Evolutionary conservation across 495 filamentous ascomycete species (phyloP).

Genomic region (Penicillium chermesinum): DNA sequence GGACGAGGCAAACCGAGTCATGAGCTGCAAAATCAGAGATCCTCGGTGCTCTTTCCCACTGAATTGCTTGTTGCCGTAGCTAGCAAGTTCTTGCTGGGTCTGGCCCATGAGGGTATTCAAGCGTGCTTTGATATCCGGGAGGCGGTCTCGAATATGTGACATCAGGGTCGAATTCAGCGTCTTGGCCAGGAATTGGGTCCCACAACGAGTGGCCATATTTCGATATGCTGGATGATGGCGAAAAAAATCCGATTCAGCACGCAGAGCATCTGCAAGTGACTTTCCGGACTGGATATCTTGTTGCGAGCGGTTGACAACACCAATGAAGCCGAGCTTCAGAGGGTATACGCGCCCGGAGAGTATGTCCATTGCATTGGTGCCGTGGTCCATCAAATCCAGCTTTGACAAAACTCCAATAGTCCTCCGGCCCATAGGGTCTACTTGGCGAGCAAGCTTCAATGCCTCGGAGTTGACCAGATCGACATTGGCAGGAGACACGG

Average conservation of each 20-base stretch:
- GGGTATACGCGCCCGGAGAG: constrained; percentile 94
- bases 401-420: constrained; percentile 98
- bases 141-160: constrained; percentile 89
- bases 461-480: constrained; percentile 98
- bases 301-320: constrained; percentile 95
- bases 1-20: constrained; percentile 96
- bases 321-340: constrained; percentile 95
- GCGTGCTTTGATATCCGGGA: constrained; percentile 97
- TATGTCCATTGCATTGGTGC: constrained; percentile 96
- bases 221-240: constrained; percentile 94
- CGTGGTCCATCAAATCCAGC: constrained; percentile 97
- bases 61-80: constrained; percentile 97
- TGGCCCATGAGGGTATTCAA: constrained; percentile 98
- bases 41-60: constrained; percentile 96
- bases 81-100: constrained; percentile 96
- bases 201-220: constrained; percentile 90
- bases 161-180: constrained; percentile 92
- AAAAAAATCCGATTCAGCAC: constrained; percentile 92
- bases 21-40: constrained; percentile 89
- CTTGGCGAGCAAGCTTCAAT: constrained; percentile 92
- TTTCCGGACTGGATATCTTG: constrained; percentile 98
- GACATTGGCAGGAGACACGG: constrained; percentile 96
- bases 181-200: constrained; percentile 93
- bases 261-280: constrained; percentile 79
- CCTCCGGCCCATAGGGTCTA: constrained; percentile 88